Base-by-base conservation (phyloP, 164 flowering plant genomes). In the Vitis labrusca region DNA sequence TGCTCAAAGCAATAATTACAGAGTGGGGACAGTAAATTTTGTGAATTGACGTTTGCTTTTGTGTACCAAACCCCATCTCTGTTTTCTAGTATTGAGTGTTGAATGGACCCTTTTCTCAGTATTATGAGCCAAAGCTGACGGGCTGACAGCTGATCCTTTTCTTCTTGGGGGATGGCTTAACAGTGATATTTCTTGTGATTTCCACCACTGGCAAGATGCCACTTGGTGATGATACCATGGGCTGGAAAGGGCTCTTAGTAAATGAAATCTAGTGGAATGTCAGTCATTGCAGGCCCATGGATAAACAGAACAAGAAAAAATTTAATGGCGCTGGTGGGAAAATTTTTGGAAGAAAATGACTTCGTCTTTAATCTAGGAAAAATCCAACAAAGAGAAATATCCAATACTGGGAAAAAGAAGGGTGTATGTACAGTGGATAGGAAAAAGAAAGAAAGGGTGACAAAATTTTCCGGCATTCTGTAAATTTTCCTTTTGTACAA, bases 401-500 rank as follows among this genome's bases (percentile, higher is more conserved):
- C 50, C 51, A 23, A 48, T 58, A 63, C 63, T 64, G 62, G 44
- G 51, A 17, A 9, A 23, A 59, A 50, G 66, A 73, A 63, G 55
- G 77, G 73, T 77, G 77, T 77, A 80, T 79, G 75, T 64, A 65
- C 53, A 75, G 63, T 48, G 53, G 17, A 50, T 27, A 53, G 44
- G 49, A 13, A 15, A 60, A 23, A 49, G 48, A 29, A 11, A 29
- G 11, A 55, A 17, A 58, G 47, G 52, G 76, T 66, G 67, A 75
- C 85, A 83, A 85, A 85, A 85, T 79, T 85, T 78, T 73, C 85
- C 75, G 82, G 86, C 77, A 65, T 63, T 17, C 16, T n/a, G 17
- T 48, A 64, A 50, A 58, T 49, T 66, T 30, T 58, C 29, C 61
- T 60, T 81, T 82, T 82, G 84, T 82, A 82, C 84, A 82, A 60